Base-by-base conservation (phyloP, 192 early-diverging fungal species). In the Coemansia sp. region DNA sequence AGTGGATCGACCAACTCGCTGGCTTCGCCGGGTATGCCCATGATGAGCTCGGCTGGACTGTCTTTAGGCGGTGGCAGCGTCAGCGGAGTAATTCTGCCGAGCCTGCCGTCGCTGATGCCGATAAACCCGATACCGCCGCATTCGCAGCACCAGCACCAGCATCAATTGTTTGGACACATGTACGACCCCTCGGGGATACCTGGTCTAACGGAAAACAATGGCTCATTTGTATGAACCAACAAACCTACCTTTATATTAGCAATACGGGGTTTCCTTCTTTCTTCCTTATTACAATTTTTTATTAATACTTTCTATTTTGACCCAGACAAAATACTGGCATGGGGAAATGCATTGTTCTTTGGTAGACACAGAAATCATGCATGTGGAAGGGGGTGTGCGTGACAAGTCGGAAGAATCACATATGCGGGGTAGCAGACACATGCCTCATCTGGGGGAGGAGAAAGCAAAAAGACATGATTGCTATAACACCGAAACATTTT, bases 141-240 rank as follows among this genome's bases (percentile, higher is more conserved):
- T 47, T 29, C 17, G 19, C 42, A 62, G n/a, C 43, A 41, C 20
- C 59, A n/a, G n/a, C n/a, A n/a, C n/a, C n/a, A 61, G 36, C 56
- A 54, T 11, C 31, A 32, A 8, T 10, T 66, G 24, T 67, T 74
- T 46, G 68, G 64, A 24, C 60, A 54, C 7, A 22, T 62, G 47
- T 79, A 69, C 36, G 77, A 69, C 36, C 38, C 71, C 15, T 38
- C 67, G 31, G 61, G 64, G 22, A 60, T 79, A 20, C 67, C 73
- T 20, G 56, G 54, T 56, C 60, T 79, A 14, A 46, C 68, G 0
- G 64, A 79, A 51, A 56, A 73, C 54, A 60, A 45, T 38, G 60
- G 59, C 43, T 66, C 76, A 19, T 78, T 72, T 67, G 59, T 72
- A 32, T 72, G 56, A 63, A 27, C n/a, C 49, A 49, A 7, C 19